Percentiles rank a stretch among this genome's conserved stretches.
Conservation (phyloP, 164 flowering plant species). For the Sextonia rubra region DNA sequence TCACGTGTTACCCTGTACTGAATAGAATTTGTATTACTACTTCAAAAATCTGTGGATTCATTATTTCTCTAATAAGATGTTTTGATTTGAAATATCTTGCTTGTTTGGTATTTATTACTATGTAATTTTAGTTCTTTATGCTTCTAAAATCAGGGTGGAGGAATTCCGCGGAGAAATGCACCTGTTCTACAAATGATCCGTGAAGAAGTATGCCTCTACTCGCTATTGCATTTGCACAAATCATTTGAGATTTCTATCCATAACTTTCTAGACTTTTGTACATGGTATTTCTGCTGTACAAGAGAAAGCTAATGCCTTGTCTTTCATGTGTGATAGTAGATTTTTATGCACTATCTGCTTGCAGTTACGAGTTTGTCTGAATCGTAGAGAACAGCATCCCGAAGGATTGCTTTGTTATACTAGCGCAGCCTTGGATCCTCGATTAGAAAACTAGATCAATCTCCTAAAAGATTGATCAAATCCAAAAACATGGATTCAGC, state of each 20-base stretch:
- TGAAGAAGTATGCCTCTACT: conserved; percentile 65
- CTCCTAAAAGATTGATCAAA: too few species aligned
- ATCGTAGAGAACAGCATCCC: too few species aligned
- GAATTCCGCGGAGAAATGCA: conserved; percentile 89
- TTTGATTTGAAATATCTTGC: conserved; percentile 1
- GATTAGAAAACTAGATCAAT: too few species aligned
- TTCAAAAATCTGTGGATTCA: background rate
- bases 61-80: background rate
- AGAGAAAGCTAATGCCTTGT: too few species aligned
- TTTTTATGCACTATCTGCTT: too few species aligned
- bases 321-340: too few species aligned
- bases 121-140: conserved; percentile 10
- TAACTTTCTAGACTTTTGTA: background rate
- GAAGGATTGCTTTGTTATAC: too few species aligned
- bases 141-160: conserved; percentile 62
- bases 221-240: background rate
- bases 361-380: too few species aligned
- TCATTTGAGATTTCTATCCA: background rate
- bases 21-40: background rate
- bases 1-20: background rate
- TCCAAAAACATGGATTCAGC: too few species aligned
- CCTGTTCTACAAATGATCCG: conserved; percentile 73
- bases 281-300: background rate
- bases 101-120: background rate
- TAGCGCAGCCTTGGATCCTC: too few species aligned